Percentiles rank a stretch among this genome's conserved stretches.
Conservation (phyloP, 2,329 filamentous ascomycete genomes). For the Didymosphaeria variabile region DNA sequence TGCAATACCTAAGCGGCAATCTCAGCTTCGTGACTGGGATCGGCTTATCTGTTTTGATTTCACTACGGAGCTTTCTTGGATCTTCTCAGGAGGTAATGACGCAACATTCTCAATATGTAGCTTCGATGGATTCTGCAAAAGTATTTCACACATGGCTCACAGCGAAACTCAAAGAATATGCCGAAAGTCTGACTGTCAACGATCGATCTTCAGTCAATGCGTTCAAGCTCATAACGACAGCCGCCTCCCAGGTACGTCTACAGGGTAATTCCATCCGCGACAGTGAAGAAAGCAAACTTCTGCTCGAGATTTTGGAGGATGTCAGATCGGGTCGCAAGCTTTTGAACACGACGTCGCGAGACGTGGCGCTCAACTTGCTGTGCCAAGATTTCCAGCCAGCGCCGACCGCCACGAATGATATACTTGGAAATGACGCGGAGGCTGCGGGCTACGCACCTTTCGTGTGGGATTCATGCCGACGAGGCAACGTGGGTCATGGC, state of each 20-base stretch:
- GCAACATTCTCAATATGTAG: constrained; percentile 82
- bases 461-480: constrained; percentile 79
- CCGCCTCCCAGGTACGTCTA: constrained; percentile 72
- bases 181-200: constrained; percentile 30
- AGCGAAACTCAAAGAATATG: constrained; percentile 69
- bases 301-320: constrained; percentile 83
- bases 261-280: constrained; percentile 74
- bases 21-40: constrained; percentile 85
- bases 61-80: constrained; percentile 77
- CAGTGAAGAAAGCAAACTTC: constrained; percentile 79
- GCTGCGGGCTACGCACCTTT: constrained; percentile 70
- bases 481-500: constrained; percentile 68
- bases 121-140: constrained; percentile 78
- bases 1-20: constrained; percentile 67
- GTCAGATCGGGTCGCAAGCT: constrained; percentile 69
- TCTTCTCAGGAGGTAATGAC: constrained; percentile 81
- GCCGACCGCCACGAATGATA: constrained; percentile 66
- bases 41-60: constrained; percentile 79
- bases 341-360: constrained; percentile 73
- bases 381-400: constrained; percentile 77
- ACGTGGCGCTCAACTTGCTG: constrained; percentile 75
- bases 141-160: constrained; percentile 82
- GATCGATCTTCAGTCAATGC: constrained; percentile 55
- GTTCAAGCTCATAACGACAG: constrained; percentile 73
- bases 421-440: constrained; percentile 72